These are phyloP conservation scores for Lepidium sativum DNA, from an alignment of 345 rosid genomes.

Conservation along the genomic window DNA sequence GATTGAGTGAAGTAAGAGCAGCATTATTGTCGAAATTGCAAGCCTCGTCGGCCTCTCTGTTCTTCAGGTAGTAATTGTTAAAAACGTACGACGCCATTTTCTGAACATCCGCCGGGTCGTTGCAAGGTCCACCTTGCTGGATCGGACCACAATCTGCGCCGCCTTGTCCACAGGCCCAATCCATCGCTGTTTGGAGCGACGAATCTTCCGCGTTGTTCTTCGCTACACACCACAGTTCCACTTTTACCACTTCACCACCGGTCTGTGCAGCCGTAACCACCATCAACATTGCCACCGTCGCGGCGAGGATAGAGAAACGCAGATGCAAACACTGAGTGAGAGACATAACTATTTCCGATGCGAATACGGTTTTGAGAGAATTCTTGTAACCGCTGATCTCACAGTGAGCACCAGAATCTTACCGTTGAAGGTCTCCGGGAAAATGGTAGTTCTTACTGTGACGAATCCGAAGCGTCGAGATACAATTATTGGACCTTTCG, in stretches of 20 bases:
- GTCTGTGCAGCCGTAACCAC: slow-evolving; percentile 8
- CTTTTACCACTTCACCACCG: slow-evolving; percentile 18
- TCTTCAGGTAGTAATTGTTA: slow-evolving; percentile 69
- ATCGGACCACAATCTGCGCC: slow-evolving; percentile 70
- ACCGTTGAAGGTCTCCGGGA: slow-evolving; percentile 18
- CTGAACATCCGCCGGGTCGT: slow-evolving; percentile 45
- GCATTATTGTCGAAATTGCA: slow-evolving; percentile 84
- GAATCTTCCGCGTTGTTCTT: slow-evolving; percentile 55
- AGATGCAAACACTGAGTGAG: not conserved
- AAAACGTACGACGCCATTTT: slow-evolving; percentile 83
- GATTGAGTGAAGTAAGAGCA: slow-evolving; percentile 67
- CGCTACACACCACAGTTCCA: slow-evolving; percentile 66
- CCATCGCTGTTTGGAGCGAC: slow-evolving; percentile 67
- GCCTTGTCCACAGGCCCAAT: slow-evolving; percentile 83
- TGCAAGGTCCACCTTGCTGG: slow-evolving; percentile 56
- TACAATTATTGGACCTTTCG: not conserved
- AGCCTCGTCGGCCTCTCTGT: slow-evolving; percentile 57
- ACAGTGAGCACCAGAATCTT: slow-evolving; percentile 1
- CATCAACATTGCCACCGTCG: slow-evolving; percentile 1
- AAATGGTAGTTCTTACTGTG: slow-evolving; percentile 21
- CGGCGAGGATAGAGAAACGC: slow-evolving; percentile 10
- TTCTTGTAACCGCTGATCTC: not conserved
- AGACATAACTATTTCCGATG: not conserved
- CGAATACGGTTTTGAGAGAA: not conserved
- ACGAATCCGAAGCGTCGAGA: not conserved